Conservation (phyloP, 78 protist genomes). For the Anaeramoeba flamelloides region DNA sequence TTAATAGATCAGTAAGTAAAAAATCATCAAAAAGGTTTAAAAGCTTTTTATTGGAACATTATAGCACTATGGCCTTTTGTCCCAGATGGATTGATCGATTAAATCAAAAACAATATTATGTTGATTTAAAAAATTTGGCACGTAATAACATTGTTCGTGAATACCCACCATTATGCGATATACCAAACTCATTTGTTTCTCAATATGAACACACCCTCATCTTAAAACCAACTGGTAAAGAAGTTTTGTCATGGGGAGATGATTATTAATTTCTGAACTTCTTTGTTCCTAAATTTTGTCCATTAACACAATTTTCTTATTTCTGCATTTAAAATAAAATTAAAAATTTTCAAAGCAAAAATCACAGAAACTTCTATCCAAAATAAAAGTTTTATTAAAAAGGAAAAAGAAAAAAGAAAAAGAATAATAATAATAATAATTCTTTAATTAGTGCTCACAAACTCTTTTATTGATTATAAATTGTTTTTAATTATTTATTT, state of each 20-base stretch:
- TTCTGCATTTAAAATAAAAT: too few species aligned
- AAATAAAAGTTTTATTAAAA: too few species aligned
- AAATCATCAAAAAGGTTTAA: not conserved
- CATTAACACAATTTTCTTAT: too few species aligned
- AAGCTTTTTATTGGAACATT: not conserved
- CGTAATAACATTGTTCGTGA: not conserved
- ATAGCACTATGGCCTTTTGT: not conserved
- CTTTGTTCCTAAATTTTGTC: too few species aligned
- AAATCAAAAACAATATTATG: not conserved
- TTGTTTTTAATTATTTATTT: too few species aligned
- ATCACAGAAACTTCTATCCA: too few species aligned
- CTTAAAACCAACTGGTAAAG: conserved; percentile 1
- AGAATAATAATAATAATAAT: too few species aligned
- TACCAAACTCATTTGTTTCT: not conserved
- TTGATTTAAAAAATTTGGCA: not conserved
- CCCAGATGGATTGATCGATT: conserved; percentile 2
- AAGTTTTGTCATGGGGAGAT: not conserved
- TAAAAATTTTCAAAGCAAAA: too few species aligned
- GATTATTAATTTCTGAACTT: conserved; percentile 2
- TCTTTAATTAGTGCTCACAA: too few species aligned
- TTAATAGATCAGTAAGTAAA: not conserved
- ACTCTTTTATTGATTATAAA: too few species aligned
- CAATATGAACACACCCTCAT: conserved; percentile 10
- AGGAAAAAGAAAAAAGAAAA: too few species aligned
- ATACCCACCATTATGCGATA: conserved; percentile 10